These are phyloP conservation scores for Chytriomyces sp. DNA, from an alignment of 192 early-diverging fungal species.

Conservation along the genomic window DNA sequence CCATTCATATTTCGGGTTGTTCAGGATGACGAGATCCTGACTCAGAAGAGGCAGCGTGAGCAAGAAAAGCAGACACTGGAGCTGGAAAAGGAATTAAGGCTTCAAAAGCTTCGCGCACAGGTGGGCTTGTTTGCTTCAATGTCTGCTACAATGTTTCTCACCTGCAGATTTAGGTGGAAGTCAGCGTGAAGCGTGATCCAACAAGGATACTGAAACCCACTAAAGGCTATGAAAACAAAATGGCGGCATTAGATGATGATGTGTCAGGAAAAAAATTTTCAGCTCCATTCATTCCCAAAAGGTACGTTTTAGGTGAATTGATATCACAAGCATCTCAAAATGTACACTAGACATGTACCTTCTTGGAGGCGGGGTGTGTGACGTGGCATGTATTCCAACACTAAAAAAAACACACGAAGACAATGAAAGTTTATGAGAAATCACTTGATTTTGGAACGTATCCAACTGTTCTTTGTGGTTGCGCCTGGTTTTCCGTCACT, in stretches of 20 bases:
- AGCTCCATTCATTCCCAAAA: neutral
- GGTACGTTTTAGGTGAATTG: neutral
- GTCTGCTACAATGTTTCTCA: neutral
- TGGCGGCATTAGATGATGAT: neutral
- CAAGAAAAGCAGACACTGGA: neutral
- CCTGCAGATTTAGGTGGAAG: neutral
- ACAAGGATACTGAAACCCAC: slow-evolving; percentile 14
- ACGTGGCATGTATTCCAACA: too few species aligned
- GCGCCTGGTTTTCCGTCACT: too few species aligned
- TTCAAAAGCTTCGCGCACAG: slow-evolving; percentile 4
- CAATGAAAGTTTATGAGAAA: too few species aligned
- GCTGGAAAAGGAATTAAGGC: slow-evolving; percentile 22
- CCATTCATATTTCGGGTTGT: neutral
- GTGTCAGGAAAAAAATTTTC: neutral
- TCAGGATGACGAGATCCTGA: slow-evolving; percentile 15
- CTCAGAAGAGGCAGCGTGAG: neutral
- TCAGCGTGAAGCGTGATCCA: slow-evolving; percentile 6
- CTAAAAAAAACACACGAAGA: neutral
- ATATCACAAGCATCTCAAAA: neutral
- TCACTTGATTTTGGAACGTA: too few species aligned
- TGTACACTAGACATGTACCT: neutral
- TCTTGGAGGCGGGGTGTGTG: neutral
- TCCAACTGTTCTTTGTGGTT: too few species aligned
- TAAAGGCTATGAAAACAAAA: slow-evolving; percentile 10
- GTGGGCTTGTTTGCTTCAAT: neutral